Percentiles rank a stretch among this genome's conserved stretches.
Conservation (phyloP, 306 rosid species). For the Gleditsia sinensis region DNA sequence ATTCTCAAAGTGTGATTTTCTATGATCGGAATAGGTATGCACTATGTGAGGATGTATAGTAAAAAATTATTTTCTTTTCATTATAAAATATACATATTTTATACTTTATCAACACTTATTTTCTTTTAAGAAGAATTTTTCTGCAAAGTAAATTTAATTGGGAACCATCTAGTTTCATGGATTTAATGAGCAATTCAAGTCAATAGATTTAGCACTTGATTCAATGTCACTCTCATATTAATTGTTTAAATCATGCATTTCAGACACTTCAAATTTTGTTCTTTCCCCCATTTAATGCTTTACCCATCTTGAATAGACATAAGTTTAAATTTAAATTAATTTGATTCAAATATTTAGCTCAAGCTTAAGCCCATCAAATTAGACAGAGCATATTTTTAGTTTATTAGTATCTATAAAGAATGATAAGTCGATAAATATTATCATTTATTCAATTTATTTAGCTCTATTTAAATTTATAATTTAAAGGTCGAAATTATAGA, state of each 20-base stretch:
- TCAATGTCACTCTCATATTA: slow-evolving; percentile 58
- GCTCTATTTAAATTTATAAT: no score
- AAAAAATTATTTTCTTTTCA: slow-evolving; percentile 31
- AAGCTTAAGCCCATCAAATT: no score
- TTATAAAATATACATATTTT: slow-evolving; percentile 51
- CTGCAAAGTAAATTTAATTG: slow-evolving; percentile 16
- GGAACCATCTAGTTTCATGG: slow-evolving; percentile 26
- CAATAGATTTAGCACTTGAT: slow-evolving; percentile 51
- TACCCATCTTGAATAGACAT: slow-evolving; percentile 33
- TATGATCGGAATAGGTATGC: no score
- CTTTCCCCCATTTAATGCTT: slow-evolving; percentile 35
- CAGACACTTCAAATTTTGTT: slow-evolving; percentile 37
- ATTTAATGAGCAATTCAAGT: slow-evolving; percentile 51
- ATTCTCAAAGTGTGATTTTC: no score
- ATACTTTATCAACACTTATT: slow-evolving; percentile 52
- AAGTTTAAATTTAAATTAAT: no score
- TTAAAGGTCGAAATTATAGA: no score
- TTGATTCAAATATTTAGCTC: no score
- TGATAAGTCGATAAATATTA: no score
- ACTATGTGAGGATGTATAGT: slow-evolving; percentile 39
- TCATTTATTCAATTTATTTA: no score
- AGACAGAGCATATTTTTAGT: no score
- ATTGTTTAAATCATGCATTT: slow-evolving; percentile 61
- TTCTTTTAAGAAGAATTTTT: slow-evolving; percentile 17
- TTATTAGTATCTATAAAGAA: no score